Percentiles rank a stretch among this genome's conserved stretches.
Conservation (phyloP, 768 basidiomycete genomes). For the Pleurotus ostreatus region DNA sequence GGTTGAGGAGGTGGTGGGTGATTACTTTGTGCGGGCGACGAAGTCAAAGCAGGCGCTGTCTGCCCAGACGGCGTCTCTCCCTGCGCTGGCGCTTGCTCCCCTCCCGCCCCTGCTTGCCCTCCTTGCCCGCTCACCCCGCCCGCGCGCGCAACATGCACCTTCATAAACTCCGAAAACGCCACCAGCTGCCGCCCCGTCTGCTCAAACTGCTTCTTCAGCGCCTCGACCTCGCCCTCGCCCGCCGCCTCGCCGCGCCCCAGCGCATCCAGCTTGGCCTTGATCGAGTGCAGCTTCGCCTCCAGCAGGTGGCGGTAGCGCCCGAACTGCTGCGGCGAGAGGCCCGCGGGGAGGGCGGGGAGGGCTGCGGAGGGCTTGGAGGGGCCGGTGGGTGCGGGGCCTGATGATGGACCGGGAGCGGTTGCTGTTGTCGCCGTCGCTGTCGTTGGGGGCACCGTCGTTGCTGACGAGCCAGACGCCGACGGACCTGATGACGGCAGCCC, state of each 20-base stretch:
- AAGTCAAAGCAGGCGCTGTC: too few species aligned
- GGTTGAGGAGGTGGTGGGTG: too few species aligned
- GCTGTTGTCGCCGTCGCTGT: slow-evolving; percentile 11
- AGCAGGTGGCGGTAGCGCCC: neutral
- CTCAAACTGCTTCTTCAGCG: slow-evolving; percentile 11
- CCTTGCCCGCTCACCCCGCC: too few species aligned
- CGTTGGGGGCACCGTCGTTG: slow-evolving; percentile 16
- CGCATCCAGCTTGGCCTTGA: slow-evolving; percentile 13
- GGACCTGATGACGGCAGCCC: slow-evolving; percentile 11
- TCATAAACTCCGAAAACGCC: neutral
- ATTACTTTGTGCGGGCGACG: too few species aligned
- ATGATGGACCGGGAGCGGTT: slow-evolving; percentile 16
- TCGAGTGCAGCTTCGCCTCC: slow-evolving; percentile 12
- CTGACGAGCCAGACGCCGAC: slow-evolving; percentile 16
- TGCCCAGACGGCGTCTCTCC: too few species aligned
- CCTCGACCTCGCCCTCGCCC: slow-evolving; percentile 10
- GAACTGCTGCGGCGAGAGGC: neutral
- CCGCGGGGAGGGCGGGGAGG: slow-evolving; percentile 4
- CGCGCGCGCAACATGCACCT: too few species aligned
- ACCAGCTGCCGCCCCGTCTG: slow-evolving; percentile 7
- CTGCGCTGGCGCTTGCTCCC: too few species aligned
- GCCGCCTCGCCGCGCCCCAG: slow-evolving; percentile 14
- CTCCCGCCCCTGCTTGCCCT: too few species aligned
- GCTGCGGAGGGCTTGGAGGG: slow-evolving; percentile 11
- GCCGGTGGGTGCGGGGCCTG: slow-evolving; percentile 13